These are phyloP conservation scores for Rhazya stricta DNA, from an alignment of 257 asterid genomes.

Conservation along the genomic window DNA sequence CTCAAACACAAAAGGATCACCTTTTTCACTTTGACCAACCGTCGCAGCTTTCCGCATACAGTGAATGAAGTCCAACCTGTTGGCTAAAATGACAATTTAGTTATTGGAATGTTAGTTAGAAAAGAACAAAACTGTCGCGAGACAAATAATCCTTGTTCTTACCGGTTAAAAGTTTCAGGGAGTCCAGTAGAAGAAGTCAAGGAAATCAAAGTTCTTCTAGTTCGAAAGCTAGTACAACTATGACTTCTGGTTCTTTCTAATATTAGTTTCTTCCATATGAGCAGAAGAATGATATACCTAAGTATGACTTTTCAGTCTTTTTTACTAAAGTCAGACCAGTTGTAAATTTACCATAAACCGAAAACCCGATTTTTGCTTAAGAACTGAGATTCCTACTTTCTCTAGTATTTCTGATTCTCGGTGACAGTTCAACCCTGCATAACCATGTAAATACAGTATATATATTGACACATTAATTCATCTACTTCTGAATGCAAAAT, in stretches of 20 bases:
- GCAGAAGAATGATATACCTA: background rate
- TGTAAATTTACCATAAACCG: background rate
- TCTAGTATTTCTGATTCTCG: background rate
- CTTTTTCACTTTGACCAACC: constrained; percentile 86
- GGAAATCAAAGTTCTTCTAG: no score
- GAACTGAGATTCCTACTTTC: constrained; percentile 1
- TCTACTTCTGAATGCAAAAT: background rate
- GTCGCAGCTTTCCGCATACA: constrained; percentile 94
- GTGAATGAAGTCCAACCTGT: constrained; percentile 99
- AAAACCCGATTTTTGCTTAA: background rate
- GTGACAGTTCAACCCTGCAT: background rate
- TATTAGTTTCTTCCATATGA: background rate
- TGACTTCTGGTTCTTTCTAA: background rate
- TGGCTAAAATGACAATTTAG: constrained; percentile 28
- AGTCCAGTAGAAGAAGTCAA: no score
- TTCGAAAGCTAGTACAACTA: background rate
- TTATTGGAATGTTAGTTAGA: background rate
- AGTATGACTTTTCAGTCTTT: background rate
- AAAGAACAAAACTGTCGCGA: background rate
- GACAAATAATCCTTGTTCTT: background rate
- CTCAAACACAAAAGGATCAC: constrained; percentile 30
- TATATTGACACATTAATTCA: background rate
- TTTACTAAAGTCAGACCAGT: background rate
- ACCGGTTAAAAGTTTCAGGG: background rate
- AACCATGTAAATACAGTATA: background rate